Conservation (phyloP, 2,329 filamentous ascomycete species). For the Hymenoscyphus linearis region DNA sequence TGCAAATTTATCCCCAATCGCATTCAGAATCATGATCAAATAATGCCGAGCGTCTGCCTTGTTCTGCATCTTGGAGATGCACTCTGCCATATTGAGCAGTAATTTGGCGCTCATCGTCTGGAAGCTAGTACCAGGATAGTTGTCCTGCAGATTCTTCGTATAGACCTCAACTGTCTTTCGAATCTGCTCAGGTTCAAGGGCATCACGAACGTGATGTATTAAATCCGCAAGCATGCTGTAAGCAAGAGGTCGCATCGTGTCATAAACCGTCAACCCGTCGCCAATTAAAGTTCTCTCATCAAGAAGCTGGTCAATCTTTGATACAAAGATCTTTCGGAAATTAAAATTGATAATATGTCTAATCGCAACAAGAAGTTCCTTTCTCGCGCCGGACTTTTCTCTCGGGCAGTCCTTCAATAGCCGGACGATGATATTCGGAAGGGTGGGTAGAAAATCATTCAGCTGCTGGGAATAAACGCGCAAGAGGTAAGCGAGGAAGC, state of each 20-base stretch:
- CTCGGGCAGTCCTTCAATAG: constrained; percentile 89
- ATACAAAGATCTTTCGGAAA: constrained; percentile 88
- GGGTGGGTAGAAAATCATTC: constrained; percentile 75
- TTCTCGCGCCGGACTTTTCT: constrained; percentile 88
- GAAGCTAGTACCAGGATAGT: constrained; percentile 95
- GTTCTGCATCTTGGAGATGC: constrained; percentile 87
- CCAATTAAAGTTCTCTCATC: constrained; percentile 93
- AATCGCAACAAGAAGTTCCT: constrained; percentile 93
- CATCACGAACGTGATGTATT: constrained; percentile 92
- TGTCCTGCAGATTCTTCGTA: constrained; percentile 90
- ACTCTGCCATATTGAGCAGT: constrained; percentile 95
- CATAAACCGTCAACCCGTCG: constrained; percentile 92
- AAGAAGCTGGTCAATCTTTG: constrained; percentile 89
- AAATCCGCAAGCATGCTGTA: constrained; percentile 98
- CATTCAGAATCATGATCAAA: constrained; percentile 93
- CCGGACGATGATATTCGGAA: constrained; percentile 87
- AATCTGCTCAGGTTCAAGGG: constrained; percentile 85
- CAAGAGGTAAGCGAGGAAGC: constrained; percentile 89
- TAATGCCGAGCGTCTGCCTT: constrained; percentile 94
- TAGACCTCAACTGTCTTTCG: constrained; percentile 95
- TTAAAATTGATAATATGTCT: constrained; percentile 99
- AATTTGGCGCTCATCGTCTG: constrained; percentile 99
- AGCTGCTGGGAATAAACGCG: constrained; percentile 83
- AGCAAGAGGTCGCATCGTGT: constrained; percentile 89
- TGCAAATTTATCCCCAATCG: constrained; percentile 96